Percentiles rank a stretch among this genome's conserved stretches.
phyloP scores from a whole-genome alignment of 202 grass and related monocot species.

The Tripidium arundinaceum region DNA sequence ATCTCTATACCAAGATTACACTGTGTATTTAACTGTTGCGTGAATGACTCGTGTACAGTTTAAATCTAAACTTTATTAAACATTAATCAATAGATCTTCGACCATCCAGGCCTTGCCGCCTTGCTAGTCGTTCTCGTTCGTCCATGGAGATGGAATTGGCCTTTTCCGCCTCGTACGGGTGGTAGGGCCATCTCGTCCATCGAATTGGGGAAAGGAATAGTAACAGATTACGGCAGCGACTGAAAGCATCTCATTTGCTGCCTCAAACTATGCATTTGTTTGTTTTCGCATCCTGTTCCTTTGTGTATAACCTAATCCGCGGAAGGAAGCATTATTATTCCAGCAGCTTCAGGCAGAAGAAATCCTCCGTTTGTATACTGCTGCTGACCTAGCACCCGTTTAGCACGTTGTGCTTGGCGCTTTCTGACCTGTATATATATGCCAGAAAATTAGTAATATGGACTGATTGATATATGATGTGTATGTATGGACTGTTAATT shows the following conservation, averaged over 20 bases:
- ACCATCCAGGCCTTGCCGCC: too few species aligned
- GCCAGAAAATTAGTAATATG: too few species aligned
- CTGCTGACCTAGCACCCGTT: slow-evolving; percentile 1
- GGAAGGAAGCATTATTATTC: slow-evolving; percentile 6
- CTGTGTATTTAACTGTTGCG: slow-evolving; percentile 3
- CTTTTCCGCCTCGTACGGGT: background rate
- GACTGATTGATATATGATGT: too few species aligned
- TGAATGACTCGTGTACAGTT: slow-evolving; percentile 22
- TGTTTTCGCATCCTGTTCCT: background rate
- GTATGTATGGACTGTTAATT: background rate
- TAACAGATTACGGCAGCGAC: background rate
- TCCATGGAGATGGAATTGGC: background rate
- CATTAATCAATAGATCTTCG: slow-evolving; percentile 6
- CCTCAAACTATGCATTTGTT: background rate
- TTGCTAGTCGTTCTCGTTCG: background rate
- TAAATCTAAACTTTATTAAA: background rate
- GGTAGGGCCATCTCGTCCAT: background rate
- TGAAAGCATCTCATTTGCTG: slow-evolving; percentile 16
- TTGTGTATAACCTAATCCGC: slow-evolving; percentile 9
- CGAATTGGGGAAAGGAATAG: background rate
- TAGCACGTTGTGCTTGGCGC: slow-evolving; percentile 21
- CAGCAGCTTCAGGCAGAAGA: background rate
- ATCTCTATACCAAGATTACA: background rate
- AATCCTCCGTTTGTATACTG: background rate
- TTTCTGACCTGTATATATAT: background rate